These are phyloP conservation scores for Sechiopsis laciniata DNA, from an alignment of 306 rosid genomes.

Conservation along the genomic window DNA sequence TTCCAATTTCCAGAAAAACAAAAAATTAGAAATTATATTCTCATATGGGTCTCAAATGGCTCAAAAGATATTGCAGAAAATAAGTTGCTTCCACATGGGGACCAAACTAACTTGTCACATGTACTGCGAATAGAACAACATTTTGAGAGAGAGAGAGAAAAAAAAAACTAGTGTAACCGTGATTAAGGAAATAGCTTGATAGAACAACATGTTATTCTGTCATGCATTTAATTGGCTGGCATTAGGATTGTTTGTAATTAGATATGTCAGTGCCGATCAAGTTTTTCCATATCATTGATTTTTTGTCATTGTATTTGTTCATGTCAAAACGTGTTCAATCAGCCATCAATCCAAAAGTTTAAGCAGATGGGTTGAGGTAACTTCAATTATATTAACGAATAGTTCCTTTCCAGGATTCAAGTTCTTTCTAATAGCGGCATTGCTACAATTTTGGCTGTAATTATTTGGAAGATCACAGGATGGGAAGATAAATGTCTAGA, in stretches of 20 bases:
- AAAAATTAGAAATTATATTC: too few species aligned
- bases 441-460: conserved; percentile 56
- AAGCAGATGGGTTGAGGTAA: too few species aligned
- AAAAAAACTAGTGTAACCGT: background rate
- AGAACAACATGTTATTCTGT: background rate
- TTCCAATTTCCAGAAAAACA: too few species aligned
- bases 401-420: conserved; percentile 54
- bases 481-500: conserved; percentile 66
- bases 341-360: too few species aligned
- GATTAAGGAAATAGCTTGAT: background rate
- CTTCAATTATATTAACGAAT: too few species aligned
- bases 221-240: background rate
- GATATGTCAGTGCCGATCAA: background rate
- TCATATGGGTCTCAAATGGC: background rate
- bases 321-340: too few species aligned
- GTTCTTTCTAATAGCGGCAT: conserved; percentile 71
- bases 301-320: background rate
- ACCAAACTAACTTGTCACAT: background rate
- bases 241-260: background rate
- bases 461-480: conserved; percentile 44
- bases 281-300: background rate
- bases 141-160: background rate
- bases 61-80: conserved; percentile 5
- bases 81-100: background rate
- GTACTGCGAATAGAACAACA: background rate